Base-by-base conservation (phyloP, 768 basidiomycete species). In the Tulasnella sp. region DNA sequence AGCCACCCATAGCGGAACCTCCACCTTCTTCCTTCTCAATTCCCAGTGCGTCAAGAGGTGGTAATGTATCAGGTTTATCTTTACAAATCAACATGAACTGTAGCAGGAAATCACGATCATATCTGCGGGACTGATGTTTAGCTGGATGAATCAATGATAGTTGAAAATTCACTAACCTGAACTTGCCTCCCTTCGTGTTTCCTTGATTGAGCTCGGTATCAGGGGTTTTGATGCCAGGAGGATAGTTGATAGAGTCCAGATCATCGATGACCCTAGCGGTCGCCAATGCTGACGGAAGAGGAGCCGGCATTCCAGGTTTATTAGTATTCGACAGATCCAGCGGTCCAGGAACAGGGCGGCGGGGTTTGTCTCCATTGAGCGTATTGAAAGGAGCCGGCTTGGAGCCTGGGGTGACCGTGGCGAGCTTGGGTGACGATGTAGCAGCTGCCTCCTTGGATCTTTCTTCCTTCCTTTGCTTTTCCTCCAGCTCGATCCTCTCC, bases 51-150 rank as follows among this genome's bases (percentile, higher is more conserved):
- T 90, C 89, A 48, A 96, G 75, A 54, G 88, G 78, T 34, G 90
- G 89, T 24, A 96, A 79, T 49, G 76, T 73, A 48, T 87, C 89
- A 3, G 95, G 93, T 66, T 91, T 92, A 69, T 96, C 93, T 65
- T 79, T 86, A 73, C 95, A 99, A 54, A 93, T 68, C 20, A 69
- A 67, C 86, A 95, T 91, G 70, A 99, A 99, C 63, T 99, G 93
- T 53, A 99, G 67, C 22, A 99, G 75, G 78, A 99, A 99, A 16
- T 92, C 89, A 31, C 92, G 89, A 64, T 96, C 90, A 64, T 99
- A 99, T 61, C 93, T 89, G 56, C 45, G 54, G 50, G 27, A 39
- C 25, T 20, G 33, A 27, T 1, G 31, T 5, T 19, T 20, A 37
- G 41, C 29, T 46, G 3, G 2, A 39, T 29, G 37, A 57, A 16